Percentiles rank a stretch among this genome's conserved stretches.
phyloP scores from a whole-genome alignment of 345 rosid species.

The Hirschfeldia incana region DNA sequence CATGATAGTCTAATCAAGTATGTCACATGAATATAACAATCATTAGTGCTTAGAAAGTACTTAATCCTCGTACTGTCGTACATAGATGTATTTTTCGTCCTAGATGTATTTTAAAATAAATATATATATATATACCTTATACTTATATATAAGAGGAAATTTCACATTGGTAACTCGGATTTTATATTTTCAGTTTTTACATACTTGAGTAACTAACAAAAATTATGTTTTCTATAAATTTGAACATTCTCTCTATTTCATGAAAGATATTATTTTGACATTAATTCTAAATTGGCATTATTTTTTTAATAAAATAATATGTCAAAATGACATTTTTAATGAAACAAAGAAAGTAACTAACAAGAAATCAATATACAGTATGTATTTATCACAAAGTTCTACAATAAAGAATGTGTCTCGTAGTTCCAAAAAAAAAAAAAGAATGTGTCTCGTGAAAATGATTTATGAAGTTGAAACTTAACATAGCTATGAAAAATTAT shows the following conservation, averaged over 20 bases:
- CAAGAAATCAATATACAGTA: not conserved
- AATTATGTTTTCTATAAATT: too few species aligned
- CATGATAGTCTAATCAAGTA: slow-evolving; percentile 30
- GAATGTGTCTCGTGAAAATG: not conserved
- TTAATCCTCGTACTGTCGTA: not conserved
- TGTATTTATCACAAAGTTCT: not conserved
- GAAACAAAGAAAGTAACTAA: not conserved
- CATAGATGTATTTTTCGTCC: not conserved
- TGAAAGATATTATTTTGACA: too few species aligned
- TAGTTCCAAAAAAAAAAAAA: not conserved
- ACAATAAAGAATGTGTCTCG: not conserved
- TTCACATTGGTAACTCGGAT: not conserved
- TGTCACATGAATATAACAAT: not conserved
- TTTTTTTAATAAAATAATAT: too few species aligned
- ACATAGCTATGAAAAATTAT: not conserved
- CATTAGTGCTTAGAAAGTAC: slow-evolving; percentile 27
- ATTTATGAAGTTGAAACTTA: not conserved
- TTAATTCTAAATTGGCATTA: not conserved
- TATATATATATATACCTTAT: not conserved
- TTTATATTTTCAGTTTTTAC: not conserved
- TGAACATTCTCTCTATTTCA: not conserved
- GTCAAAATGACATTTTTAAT: not conserved
- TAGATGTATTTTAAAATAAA: not conserved
- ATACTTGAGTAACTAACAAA: not conserved
- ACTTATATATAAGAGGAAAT: not conserved